Conservation (phyloP, 257 asterid genomes). For the Nyctanthes arbortristis region DNA sequence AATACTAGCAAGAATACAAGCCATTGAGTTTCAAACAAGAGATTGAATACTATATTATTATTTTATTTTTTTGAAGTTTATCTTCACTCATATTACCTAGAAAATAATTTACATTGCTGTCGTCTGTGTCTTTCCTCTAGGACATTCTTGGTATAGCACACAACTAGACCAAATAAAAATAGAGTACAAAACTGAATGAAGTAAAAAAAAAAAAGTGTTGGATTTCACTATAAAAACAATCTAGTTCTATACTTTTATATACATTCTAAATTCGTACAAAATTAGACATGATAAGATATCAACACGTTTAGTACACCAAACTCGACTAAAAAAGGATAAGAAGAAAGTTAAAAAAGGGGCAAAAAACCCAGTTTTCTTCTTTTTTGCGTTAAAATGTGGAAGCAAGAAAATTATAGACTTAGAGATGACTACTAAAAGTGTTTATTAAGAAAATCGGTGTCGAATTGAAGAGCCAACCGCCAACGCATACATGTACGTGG, state of each 20-base stretch:
- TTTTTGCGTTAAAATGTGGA: too few relatives aligned
- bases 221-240: background rate
- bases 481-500: constrained; percentile 67
- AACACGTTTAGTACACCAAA: background rate
- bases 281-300: background rate
- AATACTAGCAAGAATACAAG: constrained; percentile 42
- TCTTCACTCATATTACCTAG: background rate
- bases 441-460: background rate
- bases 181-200: too few relatives aligned
- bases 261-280: background rate
- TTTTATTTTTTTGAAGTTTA: background rate
- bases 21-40: constrained; percentile 22
- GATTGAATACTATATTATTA: background rate
- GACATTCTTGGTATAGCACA: too few relatives aligned
- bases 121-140: too few relatives aligned
- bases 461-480: constrained; percentile 32
- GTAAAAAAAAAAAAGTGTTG: constrained; percentile 34
- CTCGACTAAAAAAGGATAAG: too few relatives aligned
- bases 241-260: background rate
- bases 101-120: background rate
- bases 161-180: too few relatives aligned
- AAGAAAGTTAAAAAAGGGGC: too few relatives aligned
- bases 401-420: too few relatives aligned
- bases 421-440: too few relatives aligned
- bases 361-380: too few relatives aligned